Evolutionary conservation across 257 asterid species (phyloP).

Genomic region (Asclepias syriaca): DNA sequence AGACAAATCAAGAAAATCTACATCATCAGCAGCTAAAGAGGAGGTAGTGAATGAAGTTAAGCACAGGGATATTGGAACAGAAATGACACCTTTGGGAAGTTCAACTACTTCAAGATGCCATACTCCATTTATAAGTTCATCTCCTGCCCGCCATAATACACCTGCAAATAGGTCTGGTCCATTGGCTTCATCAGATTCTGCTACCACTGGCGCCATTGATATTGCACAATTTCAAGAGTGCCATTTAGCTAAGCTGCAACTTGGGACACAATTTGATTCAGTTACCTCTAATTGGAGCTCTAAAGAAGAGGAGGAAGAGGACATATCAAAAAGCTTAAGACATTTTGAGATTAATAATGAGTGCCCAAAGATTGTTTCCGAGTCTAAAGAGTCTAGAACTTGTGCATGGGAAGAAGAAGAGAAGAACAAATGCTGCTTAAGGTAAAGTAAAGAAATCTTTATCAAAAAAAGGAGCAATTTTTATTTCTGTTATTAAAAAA

Average conservation of each 20-base stretch:
- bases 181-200: conserved; percentile 28
- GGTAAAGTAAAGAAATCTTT: conserved; percentile 32
- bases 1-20: conserved; percentile 25
- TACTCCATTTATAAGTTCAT: conserved; percentile 68
- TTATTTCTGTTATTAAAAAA: not conserved
- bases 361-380: conserved; percentile 55
- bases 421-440: conserved; percentile 68
- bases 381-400: conserved; percentile 43
- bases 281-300: conserved; percentile 79
- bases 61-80: conserved; percentile 89
- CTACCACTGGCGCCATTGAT: conserved; percentile 41
- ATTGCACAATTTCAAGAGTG: conserved; percentile 60
- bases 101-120: conserved; percentile 92
- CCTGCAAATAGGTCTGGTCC: conserved; percentile 88
- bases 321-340: conserved; percentile 90
- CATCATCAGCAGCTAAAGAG: conserved; percentile 20
- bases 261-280: conserved; percentile 51
- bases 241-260: conserved; percentile 69
- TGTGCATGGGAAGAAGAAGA: conserved; percentile 82
- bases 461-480: not conserved
- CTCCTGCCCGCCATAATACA: conserved; percentile 87
- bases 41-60: conserved; percentile 37
- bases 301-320: conserved; percentile 96
- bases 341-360: conserved; percentile 76
- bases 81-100: conserved; percentile 96